These are phyloP conservation scores for Lolium perenne DNA, from an alignment of 176 grass and related monocot genomes.

Conservation along the genomic window DNA sequence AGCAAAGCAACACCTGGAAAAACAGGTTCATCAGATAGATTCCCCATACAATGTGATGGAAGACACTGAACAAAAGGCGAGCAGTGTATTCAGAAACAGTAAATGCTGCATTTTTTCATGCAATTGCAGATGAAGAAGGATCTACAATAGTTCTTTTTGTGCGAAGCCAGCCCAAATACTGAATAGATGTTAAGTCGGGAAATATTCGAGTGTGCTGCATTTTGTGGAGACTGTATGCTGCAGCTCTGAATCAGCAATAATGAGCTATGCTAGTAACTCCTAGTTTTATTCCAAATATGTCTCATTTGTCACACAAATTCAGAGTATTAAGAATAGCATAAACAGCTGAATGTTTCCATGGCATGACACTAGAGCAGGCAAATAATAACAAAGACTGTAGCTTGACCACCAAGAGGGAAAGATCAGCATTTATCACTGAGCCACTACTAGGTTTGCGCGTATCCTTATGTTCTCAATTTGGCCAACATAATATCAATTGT, in stretches of 20 bases:
- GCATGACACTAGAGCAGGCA: background rate
- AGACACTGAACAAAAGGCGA: background rate
- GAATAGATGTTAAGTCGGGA: too few relatives aligned
- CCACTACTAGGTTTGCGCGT: too few relatives aligned
- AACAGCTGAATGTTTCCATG: background rate
- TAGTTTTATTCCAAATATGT: background rate
- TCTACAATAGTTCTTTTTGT: background rate
- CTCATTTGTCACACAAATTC: background rate
- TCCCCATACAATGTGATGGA: slow-evolving; percentile 3
- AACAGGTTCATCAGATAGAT: background rate
- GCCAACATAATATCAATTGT: too few relatives aligned
- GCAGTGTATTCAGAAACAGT: background rate
- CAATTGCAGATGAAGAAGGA: background rate
- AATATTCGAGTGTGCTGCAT: background rate
- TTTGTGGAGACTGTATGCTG: background rate
- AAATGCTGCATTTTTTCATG: background rate
- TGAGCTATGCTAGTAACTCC: background rate
- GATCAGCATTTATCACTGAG: too few relatives aligned
- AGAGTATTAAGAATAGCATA: background rate
- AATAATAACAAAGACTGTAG: background rate
- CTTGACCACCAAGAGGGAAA: too few relatives aligned
- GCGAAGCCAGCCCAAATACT: background rate
- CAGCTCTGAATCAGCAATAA: background rate
- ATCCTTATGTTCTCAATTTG: too few relatives aligned
- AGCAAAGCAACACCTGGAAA: slow-evolving; percentile 64